Percentiles rank a stretch among this genome's conserved stretches.
Conservation (phyloP, 2,329 filamentous ascomycete species). For the Trichoderma citrinoviride region DNA sequence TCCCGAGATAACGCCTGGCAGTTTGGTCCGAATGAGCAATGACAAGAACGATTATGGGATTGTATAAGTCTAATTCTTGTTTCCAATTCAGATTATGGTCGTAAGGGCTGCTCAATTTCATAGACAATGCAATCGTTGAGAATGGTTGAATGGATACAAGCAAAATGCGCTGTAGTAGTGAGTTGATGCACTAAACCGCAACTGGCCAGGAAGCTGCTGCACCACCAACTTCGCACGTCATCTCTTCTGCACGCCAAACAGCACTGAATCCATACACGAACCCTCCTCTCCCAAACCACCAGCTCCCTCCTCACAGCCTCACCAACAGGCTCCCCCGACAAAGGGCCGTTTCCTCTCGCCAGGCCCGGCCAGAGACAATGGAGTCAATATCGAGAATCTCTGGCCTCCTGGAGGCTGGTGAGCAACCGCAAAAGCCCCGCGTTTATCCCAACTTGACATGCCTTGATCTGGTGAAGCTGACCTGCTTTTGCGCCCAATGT, state of each 20-base stretch:
- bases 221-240: conserved; percentile 20
- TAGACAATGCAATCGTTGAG: not conserved
- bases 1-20: too few relatives aligned
- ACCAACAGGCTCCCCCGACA: not conserved
- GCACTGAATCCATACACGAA: not conserved
- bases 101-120: too few relatives aligned
- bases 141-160: too few relatives aligned
- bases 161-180: not conserved
- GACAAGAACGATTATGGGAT: too few relatives aligned
- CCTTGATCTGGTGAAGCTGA: not conserved
- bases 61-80: too few relatives aligned
- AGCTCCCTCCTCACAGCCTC: conserved; percentile 8
- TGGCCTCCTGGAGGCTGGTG: conserved; percentile 91
- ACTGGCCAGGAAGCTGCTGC: not conserved
- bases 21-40: too few relatives aligned
- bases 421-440: conserved; percentile 24
- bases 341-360: conserved; percentile 6
- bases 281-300: not conserved
- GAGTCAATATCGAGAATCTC: conserved; percentile 96
- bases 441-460: not conserved
- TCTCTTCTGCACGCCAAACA: conserved; percentile 6
- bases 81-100: too few relatives aligned
- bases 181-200: conserved; percentile 6
- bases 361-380: conserved; percentile 53
- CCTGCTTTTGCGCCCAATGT: not conserved